Conservation (phyloP, 148 eudicot genomes). For the Vaccinium corymbosum region DNA sequence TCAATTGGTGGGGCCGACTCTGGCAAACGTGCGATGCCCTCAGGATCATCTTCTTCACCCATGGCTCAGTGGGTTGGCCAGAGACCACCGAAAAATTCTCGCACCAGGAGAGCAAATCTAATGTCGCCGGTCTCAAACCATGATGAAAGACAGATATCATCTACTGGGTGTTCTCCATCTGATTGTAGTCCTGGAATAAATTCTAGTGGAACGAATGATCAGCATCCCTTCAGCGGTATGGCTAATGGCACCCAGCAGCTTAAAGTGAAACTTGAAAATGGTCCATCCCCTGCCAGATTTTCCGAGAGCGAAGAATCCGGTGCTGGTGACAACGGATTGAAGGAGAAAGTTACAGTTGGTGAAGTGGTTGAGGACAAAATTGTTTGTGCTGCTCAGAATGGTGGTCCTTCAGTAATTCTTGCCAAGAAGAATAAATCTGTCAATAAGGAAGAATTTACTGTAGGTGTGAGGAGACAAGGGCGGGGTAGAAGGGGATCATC, state of each 20-base stretch:
- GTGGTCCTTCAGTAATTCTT: constrained; percentile 30
- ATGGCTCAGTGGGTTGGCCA: constrained; percentile 50
- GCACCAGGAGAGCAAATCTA: constrained; percentile 49
- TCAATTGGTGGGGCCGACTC: constrained; percentile 17
- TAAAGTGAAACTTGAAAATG: constrained; percentile 34
- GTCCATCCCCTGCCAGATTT: constrained; percentile 31
- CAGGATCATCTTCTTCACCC: constrained; percentile 31
- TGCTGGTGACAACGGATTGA: constrained; percentile 25
- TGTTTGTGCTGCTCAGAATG: constrained; percentile 33
- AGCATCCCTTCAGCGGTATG: constrained; percentile 24
- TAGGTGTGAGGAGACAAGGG: constrained; percentile 37
- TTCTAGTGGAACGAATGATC: constrained; percentile 25
- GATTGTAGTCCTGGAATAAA: constrained; percentile 23
- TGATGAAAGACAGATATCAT: constrained; percentile 33
- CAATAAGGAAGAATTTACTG: constrained; percentile 13
- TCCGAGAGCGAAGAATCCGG: constrained; percentile 35
- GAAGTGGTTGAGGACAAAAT: constrained; percentile 16
- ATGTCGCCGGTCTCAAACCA: constrained; percentile 37
- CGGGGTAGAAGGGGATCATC: constrained; percentile 38
- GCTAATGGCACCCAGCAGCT: constrained; percentile 21
- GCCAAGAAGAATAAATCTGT: constrained; percentile 40
- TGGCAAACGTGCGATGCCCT: constrained; percentile 25
- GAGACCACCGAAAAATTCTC: constrained; percentile 44
- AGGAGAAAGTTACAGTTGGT: constrained; percentile 34
- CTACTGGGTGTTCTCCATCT: constrained; percentile 30